Evolutionary conservation across 768 basidiomycete species (phyloP), one percentile per base, ranked within the genome.

Genomic region (Psilocybe cyanescens): DNA sequence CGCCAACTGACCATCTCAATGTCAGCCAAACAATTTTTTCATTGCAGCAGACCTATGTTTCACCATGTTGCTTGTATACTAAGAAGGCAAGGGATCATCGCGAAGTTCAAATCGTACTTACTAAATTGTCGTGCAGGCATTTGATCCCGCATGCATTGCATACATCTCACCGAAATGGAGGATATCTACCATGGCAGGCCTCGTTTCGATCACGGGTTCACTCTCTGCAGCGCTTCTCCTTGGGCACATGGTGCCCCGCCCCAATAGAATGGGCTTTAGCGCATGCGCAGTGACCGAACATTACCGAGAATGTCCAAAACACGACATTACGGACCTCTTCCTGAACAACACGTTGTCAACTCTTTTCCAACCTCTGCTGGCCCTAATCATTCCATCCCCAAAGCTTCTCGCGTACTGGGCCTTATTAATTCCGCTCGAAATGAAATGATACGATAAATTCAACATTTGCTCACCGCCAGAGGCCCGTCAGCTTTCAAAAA

Each of bases 231-330:
- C 8, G 41, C 41, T 44, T 44, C 41, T 44, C 5, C 11, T n/a
- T 44, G 41, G 41, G 41, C 41, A 44, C 41, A 44, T 44, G 41
- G 41, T 44, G 41, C 11, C 33, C 14, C 41, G 41, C 41, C 41
- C 41, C 41, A 44, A 44, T 16, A 44, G 41, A 44, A 44, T 14
- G 11, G 41, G 8, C 41, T 4, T n/a, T 14, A 44, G 41, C 8
- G 41, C 11, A n/a, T 44, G 41, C 0, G 41, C 41, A 44, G 41
- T 12, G 41, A 6, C 41, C 41, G 41, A 44, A n/a, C 41, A 35
- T 41, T 28, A 11, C 53, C 39, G 58, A 59, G 19, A 51, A 19
- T 30, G 58, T 48, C 35, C 58, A 52, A 52, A 41, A 39, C 58
- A 39, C 50, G 14, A 51, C 30, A 35, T 37, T 14, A 30, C 39